Percentiles rank a stretch among this genome's conserved stretches.
phyloP scores from a whole-genome alignment of 805 yeast genomes.

The Saccharomycopsis fibuligera region DNA sequence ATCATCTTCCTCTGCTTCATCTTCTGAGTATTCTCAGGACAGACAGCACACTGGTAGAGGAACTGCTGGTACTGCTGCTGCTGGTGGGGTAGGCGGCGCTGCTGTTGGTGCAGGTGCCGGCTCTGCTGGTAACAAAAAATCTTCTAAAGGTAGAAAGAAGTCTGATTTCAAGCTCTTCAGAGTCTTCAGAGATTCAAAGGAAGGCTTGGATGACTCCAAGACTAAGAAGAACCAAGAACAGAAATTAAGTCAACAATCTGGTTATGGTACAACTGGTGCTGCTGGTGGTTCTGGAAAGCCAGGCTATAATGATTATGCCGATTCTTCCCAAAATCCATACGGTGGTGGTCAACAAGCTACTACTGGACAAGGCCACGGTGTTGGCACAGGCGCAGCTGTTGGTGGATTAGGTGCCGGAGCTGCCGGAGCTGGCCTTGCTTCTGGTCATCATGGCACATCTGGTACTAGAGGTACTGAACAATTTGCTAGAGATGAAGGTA shows the following conservation, averaged over 20 bases:
- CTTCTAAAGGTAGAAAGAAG: conserved; percentile 16
- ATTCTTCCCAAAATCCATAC: conserved; percentile 15
- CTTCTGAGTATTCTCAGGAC: not conserved
- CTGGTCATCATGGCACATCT: not conserved
- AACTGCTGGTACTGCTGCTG: conserved; percentile 13
- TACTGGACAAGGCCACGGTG: not conserved
- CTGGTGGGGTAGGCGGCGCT: conserved; percentile 6
- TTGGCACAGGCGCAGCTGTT: conserved; percentile 1
- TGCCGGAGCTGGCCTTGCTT: no score
- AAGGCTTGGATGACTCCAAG: not conserved
- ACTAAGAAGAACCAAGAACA: not conserved
- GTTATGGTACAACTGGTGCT: not conserved
- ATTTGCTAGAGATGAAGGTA: not conserved
- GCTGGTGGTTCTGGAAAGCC: conserved; percentile 19
- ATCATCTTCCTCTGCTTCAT: no score
- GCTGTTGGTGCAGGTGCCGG: conserved; percentile 19
- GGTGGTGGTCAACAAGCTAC: no score
- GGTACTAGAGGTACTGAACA: not conserved
- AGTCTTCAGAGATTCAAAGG: not conserved
- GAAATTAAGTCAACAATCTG: not conserved
- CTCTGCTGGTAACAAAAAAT: conserved; percentile 9
- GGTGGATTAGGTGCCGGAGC: not conserved
- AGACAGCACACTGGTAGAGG: conserved; percentile 4
- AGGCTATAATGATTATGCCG: conserved; percentile 18
- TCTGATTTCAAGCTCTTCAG: not conserved